phyloP scores from a whole-genome alignment of 306 rosid genomes.

The Argentina anserina region DNA sequence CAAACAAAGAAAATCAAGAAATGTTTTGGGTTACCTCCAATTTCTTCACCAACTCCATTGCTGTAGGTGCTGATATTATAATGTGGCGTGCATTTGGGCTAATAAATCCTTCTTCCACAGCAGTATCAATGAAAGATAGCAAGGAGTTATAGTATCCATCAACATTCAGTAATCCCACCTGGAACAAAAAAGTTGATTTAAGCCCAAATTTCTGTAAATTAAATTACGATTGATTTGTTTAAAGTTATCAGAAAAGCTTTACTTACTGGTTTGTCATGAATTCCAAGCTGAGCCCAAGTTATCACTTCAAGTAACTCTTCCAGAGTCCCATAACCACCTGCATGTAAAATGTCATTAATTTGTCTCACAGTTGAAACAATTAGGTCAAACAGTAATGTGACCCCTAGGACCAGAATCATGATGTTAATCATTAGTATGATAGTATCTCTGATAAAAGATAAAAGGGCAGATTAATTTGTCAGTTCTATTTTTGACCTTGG shows the following conservation, averaged over 20 bases:
- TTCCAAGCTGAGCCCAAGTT: slow-evolving; percentile 99
- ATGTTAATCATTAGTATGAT: slow-evolving; percentile 9
- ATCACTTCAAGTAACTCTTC: slow-evolving; percentile 98
- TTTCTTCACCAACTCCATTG: slow-evolving; percentile 85
- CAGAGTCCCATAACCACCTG: slow-evolving; percentile 97
- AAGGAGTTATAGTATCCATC: slow-evolving; percentile 93
- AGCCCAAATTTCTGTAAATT: not conserved
- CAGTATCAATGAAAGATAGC: slow-evolving; percentile 83
- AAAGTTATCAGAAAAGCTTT: slow-evolving; percentile 3
- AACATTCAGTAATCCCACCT: slow-evolving; percentile 96
- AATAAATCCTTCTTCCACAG: slow-evolving; percentile 94
- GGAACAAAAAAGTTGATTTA: not conserved
- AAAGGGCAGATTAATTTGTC: slow-evolving; percentile 6
- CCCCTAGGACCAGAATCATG: not conserved
- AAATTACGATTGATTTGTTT: not conserved
- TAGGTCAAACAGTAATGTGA: not conserved
- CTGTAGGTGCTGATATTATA: slow-evolving; percentile 84
- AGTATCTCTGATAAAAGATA: slow-evolving; percentile 4
- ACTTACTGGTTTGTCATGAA: slow-evolving; percentile 92
- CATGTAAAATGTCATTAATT: slow-evolving; percentile 16
- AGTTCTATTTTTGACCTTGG: not conserved
- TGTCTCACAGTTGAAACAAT: not conserved
- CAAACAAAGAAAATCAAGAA: not conserved
- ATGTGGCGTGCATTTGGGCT: slow-evolving; percentile 94
- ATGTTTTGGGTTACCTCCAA: slow-evolving; percentile 61